Base-by-base conservation (phyloP, 495 filamentous ascomycete genomes). In the Penicillium ucsense region DNA sequence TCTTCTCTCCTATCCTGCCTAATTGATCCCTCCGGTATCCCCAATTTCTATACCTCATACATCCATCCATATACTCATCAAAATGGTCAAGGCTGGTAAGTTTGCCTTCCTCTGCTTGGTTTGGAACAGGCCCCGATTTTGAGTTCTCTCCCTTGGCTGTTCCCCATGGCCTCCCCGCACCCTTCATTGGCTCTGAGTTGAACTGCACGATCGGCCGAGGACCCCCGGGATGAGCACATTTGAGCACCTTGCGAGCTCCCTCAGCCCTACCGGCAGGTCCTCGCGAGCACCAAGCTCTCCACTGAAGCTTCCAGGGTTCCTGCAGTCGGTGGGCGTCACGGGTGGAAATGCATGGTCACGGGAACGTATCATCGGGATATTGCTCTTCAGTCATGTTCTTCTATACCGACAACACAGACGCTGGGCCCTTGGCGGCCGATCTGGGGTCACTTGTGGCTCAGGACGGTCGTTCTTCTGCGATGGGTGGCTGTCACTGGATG, bases 41-140 rank as follows among this genome's bases (percentile, higher is more conserved):
- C 37, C 35, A 41, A 45, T 27, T 45, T 34, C 45, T 30, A 47
- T 45, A 47, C 33, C 29, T 44, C 41, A 38, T 57, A 50, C 46
- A 38, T 36, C 43, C 52, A 53, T 52, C 35, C 50, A 10, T 28
- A 65, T 50, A 62, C 64, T 66, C 64, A 64, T 76, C 82, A 91
- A 77, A 79, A 94, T 94, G 88, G 88, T 92, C 74, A 94, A 92
- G 78, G 88, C 88, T 75, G 88, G 88, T 94, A 78, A 65, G 88
- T 81, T 51, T 33, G 40, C 36, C 39, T 43, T 27, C 4, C 45
- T 43, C 52, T 35, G 46, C 20, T 20, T 2, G 36, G 39, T 42
- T 50, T 44, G 4, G 29, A 30, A 20, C 20, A 20, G 20, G 20
- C 20, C 1, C 20, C 20, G 20, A 20, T 20, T 20, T 20, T 20